Conservation (phyloP, 306 rosid species). For the Vicia faba region DNA sequence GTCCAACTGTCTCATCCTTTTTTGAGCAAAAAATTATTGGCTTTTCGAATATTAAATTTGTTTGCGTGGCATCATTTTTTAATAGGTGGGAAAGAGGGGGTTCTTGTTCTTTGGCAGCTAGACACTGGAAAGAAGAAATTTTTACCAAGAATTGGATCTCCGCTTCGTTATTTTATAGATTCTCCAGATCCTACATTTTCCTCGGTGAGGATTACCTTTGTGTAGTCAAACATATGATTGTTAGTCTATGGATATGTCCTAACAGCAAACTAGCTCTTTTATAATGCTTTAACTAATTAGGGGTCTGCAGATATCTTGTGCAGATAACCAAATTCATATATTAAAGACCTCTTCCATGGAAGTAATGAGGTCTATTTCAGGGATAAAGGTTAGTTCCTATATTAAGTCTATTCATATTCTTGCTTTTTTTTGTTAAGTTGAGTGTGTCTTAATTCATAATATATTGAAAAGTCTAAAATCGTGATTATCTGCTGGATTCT, state of each 20-base stretch:
- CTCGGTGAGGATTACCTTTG: conserved; percentile 59
- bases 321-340: conserved; percentile 87
- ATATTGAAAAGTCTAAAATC: conserved; percentile 18
- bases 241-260: conserved; percentile 14
- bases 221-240: conserved; percentile 19
- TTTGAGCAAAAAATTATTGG: conserved; percentile 12
- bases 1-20: neutral
- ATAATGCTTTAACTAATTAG: conserved; percentile 52
- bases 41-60: conserved; percentile 27
- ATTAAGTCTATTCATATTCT: conserved; percentile 22
- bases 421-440: conserved; percentile 13
- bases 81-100: conserved; percentile 94
- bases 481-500: conserved; percentile 7
- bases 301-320: conserved; percentile 77
- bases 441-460: conserved; percentile 22
- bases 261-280: conserved; percentile 33
- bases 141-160: conserved; percentile 90
- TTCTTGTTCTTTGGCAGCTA: conserved; percentile 91
- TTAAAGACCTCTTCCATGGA: conserved; percentile 89
- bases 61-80: conserved; percentile 38
- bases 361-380: conserved; percentile 80
- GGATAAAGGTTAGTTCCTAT: conserved; percentile 85
- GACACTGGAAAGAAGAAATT: conserved; percentile 80
- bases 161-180: conserved; percentile 69
- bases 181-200: conserved; percentile 84